Conservation (phyloP, 345 rosid genomes). For the Lumnitzera littorea region DNA sequence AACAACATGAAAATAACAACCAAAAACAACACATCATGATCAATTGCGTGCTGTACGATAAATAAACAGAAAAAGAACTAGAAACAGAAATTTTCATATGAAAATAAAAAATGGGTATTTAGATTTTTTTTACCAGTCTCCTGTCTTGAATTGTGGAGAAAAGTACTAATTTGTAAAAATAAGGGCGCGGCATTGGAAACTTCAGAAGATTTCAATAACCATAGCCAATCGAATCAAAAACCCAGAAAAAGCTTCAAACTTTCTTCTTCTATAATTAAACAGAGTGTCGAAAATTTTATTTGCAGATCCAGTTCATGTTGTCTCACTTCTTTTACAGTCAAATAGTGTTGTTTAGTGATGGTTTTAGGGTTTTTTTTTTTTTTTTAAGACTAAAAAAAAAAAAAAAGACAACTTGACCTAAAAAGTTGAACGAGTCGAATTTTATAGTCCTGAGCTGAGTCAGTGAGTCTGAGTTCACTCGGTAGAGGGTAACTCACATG, state of each 20-base stretch:
- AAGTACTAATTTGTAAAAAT: conserved; percentile 21
- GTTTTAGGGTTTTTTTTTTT: neutral
- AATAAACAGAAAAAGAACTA: neutral
- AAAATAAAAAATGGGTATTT: neutral
- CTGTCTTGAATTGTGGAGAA: conserved; percentile 16
- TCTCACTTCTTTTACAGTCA: conserved; percentile 13
- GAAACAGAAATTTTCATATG: neutral
- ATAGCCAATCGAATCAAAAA: neutral
- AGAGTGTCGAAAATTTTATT: neutral
- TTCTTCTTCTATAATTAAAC: neutral
- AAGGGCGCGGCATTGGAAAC: conserved; percentile 20
- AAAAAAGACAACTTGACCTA: conserved; percentile 15
- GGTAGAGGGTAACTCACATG: neutral
- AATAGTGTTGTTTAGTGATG: conserved; percentile 5
- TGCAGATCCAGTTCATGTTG: conserved; percentile 8
- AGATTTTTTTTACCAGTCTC: conserved; percentile 12
- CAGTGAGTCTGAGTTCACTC: conserved; percentile 5
- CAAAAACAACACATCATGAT: no score
- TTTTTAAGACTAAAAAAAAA: conserved; percentile 2
- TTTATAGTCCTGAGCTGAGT: neutral
- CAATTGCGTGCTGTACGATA: neutral
- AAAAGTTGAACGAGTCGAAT: neutral
- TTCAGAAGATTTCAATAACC: neutral
- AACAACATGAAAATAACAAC: no score
- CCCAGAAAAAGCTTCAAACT: neutral